Evolutionary conservation across 805 yeast species (phyloP), one percentile per base, ranked within the genome.

Genomic region (Lipomyces kockii): DNA sequence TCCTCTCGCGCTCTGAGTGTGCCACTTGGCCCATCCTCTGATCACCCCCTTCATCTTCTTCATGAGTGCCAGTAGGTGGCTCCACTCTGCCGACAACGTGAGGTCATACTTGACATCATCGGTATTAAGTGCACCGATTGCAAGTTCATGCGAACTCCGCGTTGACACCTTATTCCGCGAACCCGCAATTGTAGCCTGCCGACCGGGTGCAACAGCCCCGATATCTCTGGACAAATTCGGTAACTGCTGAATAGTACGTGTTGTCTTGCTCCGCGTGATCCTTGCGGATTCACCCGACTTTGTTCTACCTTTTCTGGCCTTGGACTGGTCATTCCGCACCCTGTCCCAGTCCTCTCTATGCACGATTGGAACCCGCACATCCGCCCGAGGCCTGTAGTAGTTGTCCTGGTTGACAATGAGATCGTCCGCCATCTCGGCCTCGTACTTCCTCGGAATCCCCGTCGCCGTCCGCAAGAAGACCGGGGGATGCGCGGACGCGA

Each of bases 21-120:
- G 64, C 66, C 66, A 68, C 35, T 61, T 62, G 8, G 61, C 69
- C 63, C 62, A 62, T 25, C 71, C 69, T 3, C 71, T 55, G 37
- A 65, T 58, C 12, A 68, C 69, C n/a, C 71, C 71, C 32, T 65
- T 65, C 55, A 58, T 29, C 12, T 43, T 29, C 58, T 65, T 63
- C 71, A 68, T 68, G n/a, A 68, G 56, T 1, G 64, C 66, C 4
- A 68, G 57, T 17, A 68, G 12, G 39, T 68, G 64, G 22, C 67
- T 59, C 66, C 67, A 68, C 62, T 65, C 65, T 2, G 65, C 58
- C 17, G 69, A 49, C 32, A 68, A 43, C n/a, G 62, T 53, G 34
- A 63, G 51, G 22, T 63, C 62, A 55, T 67, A 67, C 27, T 58
- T 51, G 49, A 62, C 60, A 14, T 66, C 63, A 6, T 55, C 66